Evolutionary conservation across 2,329 filamentous ascomycete genomes (phyloP).

Genomic region (Claviceps pazoutovae): DNA sequence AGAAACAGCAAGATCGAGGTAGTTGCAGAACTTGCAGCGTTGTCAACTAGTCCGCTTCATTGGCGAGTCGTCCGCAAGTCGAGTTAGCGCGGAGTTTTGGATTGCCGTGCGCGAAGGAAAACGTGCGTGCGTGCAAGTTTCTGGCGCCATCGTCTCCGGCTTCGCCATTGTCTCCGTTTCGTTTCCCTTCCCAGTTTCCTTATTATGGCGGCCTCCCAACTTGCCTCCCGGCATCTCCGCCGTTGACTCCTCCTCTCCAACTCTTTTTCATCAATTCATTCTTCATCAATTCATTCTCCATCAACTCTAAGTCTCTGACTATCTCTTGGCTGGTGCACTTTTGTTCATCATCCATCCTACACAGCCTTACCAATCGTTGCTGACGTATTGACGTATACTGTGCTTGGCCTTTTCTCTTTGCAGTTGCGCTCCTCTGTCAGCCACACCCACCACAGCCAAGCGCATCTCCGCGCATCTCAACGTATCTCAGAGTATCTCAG

Average conservation of each 20-base stretch:
- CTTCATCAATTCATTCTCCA: not conserved
- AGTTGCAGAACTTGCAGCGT: not conserved
- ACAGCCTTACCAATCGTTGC: too few species aligned
- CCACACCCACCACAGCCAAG: not conserved
- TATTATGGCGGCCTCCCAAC: constrained; percentile 5
- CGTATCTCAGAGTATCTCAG: not conserved
- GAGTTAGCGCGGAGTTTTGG: not conserved
- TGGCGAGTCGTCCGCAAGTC: not conserved
- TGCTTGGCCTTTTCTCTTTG: too few species aligned
- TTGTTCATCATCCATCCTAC: too few species aligned
- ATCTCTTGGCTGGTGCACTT: too few species aligned
- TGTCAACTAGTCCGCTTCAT: not conserved
- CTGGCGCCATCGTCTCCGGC: not conserved
- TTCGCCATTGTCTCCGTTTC: not conserved
- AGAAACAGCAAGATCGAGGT: too few species aligned
- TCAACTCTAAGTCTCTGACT: too few species aligned
- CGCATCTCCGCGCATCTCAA: not conserved
- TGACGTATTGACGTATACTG: too few species aligned
- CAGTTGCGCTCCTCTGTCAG: not conserved
- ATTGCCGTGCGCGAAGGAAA: not conserved
- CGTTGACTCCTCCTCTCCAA: not conserved
- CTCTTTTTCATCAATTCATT: not conserved
- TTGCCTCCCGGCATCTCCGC: not conserved
- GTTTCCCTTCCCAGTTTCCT: constrained; percentile 2
- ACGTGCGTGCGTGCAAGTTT: not conserved